Evolutionary conservation across 1,139 yeast genomes (phyloP), one percentile per base, ranked within the genome.

Genomic region (Lodderomyces theae): DNA sequence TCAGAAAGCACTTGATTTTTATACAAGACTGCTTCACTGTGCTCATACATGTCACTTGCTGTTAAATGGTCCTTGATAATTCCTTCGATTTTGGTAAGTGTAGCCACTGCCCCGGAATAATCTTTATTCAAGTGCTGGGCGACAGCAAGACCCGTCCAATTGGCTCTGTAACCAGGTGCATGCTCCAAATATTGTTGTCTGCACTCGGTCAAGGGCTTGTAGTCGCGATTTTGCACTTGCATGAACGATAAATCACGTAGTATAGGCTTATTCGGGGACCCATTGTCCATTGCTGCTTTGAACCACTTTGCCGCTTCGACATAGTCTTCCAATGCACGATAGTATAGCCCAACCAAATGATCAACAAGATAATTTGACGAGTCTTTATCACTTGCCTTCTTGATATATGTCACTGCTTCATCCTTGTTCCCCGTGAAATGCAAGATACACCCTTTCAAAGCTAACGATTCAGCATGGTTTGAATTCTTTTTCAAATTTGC

Each of bases 131-230:
- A 70, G 59, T 86, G 88, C 55, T 86, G 88, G 0, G 97, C 96
- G 31, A 87, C 73, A 0, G 96, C 97, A 42, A 86, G 71, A 0
- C 86, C 84, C 2, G 96, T 86, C 97, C 97, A 94, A 56, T 88
- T 85, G 50, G 94, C 92, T 50, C 97, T 77, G 57, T 79, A 84
- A 0, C 95, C 96, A 10, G 96, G 84, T 3, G 38, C 38, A 33
- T 77, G 76, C 52, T 85, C 87, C 61, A 94, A 72, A 55, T 81
- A 80, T 36, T 74, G 73, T 47, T 79, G 80, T 54, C 97, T 77
- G 2, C 92, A 75, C 13, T 66, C 74, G 6, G 76, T 72, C 50
- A 86, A 73, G 28, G 74, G 74, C 51, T 76, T 78, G 58, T 70
- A 88, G 56, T 87, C 92, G 47, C 96, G 79, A 46, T 74, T 71